Conservation (phyloP, 148 eudicot species). For the Salicornia ramosissima region DNA sequence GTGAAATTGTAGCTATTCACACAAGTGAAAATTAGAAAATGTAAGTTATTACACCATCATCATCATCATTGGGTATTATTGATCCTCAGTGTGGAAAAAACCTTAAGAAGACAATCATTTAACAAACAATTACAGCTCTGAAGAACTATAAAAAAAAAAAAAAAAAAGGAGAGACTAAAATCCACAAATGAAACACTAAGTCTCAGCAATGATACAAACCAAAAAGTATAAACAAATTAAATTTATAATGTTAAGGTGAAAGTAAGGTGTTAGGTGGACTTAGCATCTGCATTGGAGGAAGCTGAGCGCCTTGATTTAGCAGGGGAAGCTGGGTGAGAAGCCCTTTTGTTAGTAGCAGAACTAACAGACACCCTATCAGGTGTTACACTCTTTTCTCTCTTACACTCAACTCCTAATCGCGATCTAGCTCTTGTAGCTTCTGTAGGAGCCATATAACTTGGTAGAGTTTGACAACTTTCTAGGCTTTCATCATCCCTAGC, state of each 20-base stretch:
- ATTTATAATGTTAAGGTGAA: neutral
- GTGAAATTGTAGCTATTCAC: too few species aligned
- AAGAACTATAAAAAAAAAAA: neutral
- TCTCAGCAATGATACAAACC: constrained; percentile 18
- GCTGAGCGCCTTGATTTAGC: constrained; percentile 53
- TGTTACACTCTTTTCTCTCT: constrained; percentile 39
- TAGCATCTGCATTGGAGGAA: constrained; percentile 25
- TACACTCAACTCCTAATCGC: constrained; percentile 37
- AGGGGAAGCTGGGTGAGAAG: constrained; percentile 62
- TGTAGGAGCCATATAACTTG: constrained; percentile 84
- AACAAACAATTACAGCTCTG: constrained; percentile 5
- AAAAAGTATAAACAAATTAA: neutral
- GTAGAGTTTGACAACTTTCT: constrained; percentile 60
- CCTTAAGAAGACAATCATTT: neutral
- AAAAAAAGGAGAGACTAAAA: too few species aligned
- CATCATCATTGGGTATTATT: too few species aligned
- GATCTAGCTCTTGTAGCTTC: constrained; percentile 70
- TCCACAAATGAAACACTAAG: constrained; percentile 10
- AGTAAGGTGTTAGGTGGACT: constrained; percentile 13
- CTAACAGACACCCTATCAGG: constrained; percentile 43
- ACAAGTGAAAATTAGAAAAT: neutral
- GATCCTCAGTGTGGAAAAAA: constrained; percentile 1
- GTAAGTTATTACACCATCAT: constrained; percentile 4
- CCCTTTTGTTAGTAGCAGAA: constrained; percentile 56
- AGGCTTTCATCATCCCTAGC: constrained; percentile 79